Conservation (phyloP, 1,284 basidiomycete species). For the Heterobasidion irregulare region DNA sequence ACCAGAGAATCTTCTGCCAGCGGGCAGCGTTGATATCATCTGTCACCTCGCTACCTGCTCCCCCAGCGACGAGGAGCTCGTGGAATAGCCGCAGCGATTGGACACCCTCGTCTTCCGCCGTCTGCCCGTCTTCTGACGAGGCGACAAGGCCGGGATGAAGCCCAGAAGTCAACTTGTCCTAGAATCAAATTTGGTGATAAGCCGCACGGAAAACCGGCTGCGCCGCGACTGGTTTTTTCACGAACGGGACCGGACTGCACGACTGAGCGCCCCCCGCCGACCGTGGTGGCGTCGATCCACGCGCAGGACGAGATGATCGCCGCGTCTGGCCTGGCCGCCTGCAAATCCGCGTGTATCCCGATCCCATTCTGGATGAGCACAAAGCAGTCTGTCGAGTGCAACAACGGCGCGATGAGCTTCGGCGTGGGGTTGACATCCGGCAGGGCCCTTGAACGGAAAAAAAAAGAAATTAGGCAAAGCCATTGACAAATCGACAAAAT, state of each 20-base stretch:
- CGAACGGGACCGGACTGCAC: conserved; percentile 21
- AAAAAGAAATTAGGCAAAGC: not conserved
- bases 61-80: conserved; percentile 24
- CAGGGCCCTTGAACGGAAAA: conserved; percentile 13
- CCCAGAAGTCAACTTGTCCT: conserved; percentile 27
- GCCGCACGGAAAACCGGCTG: not conserved
- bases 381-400: conserved; percentile 17
- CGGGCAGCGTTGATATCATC: conserved; percentile 31
- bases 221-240: not conserved
- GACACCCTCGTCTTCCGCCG: conserved; percentile 11
- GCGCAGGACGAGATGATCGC: conserved; percentile 28
- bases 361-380: conserved; percentile 33
- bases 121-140: conserved; percentile 2
- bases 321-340: conserved; percentile 17
- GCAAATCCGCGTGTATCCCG: conserved; percentile 28
- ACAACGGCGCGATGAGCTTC: conserved; percentile 20
- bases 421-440: conserved; percentile 25
- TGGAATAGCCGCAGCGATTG: conserved; percentile 21
- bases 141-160: conserved; percentile 14
- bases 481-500: not conserved
- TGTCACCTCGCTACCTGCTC: conserved; percentile 22
- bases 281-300: conserved; percentile 30
- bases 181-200: not conserved
- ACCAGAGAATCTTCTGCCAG: conserved; percentile 38
- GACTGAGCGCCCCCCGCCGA: conserved; percentile 21